Conservation (phyloP, 768 basidiomycete genomes). For the Stropharia rugosoannulata region DNA sequence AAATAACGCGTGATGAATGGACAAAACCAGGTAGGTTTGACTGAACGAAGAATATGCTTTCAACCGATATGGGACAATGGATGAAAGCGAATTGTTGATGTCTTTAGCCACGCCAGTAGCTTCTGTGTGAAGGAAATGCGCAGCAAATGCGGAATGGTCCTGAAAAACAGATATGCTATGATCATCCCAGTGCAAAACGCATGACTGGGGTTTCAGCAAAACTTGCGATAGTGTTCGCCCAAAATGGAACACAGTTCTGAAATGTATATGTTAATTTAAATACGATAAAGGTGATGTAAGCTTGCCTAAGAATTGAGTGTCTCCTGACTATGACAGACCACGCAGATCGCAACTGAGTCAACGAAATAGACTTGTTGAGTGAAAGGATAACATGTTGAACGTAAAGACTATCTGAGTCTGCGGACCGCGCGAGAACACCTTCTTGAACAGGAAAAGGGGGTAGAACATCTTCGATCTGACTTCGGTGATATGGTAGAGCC, state of each 20-base stretch:
- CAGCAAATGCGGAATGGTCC: constrained; percentile 10
- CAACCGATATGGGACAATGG: constrained; percentile 23
- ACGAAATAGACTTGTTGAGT: constrained; percentile 19
- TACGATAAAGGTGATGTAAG: not conserved
- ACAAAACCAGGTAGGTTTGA: constrained; percentile 22
- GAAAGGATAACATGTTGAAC: constrained; percentile 43
- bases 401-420: constrained; percentile 35
- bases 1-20: constrained; percentile 34
- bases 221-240: constrained; percentile 26
- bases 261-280: constrained; percentile 1
- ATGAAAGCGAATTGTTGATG: constrained; percentile 27
- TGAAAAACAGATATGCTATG: constrained; percentile 3
- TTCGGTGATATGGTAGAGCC: constrained; percentile 9
- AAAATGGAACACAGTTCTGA: constrained; percentile 32
- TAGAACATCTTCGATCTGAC: constrained; percentile 25
- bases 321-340: constrained; percentile 30
- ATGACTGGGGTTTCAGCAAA: constrained; percentile 17
- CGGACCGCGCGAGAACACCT: constrained; percentile 43
- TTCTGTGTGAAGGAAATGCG: constrained; percentile 18
- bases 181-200: constrained; percentile 18
- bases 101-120: constrained; percentile 19
- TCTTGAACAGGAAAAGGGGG: constrained; percentile 48
- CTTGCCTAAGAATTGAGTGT: constrained; percentile 28
- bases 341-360: constrained; percentile 25
- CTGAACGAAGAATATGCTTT: constrained; percentile 13